Evolutionary conservation across 2,329 filamentous ascomycete species (phyloP).

Genomic region (Elsinoe ampelina): DNA sequence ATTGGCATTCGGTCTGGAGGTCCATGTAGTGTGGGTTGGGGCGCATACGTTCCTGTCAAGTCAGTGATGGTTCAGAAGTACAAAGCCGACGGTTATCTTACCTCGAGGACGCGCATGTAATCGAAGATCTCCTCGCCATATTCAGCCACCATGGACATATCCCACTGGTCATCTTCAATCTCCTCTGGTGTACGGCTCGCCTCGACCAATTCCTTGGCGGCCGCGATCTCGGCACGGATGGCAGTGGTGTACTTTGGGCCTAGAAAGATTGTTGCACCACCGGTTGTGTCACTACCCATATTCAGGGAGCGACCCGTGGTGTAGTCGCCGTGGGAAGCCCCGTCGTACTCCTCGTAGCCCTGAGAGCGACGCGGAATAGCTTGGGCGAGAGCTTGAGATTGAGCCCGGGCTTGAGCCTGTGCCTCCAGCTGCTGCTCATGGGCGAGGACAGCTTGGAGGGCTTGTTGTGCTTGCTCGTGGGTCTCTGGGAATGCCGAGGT

Average conservation of each 20-base stretch:
- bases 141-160: conserved; percentile 95
- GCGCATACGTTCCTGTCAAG: conserved; percentile 58
- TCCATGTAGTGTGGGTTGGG: conserved; percentile 96
- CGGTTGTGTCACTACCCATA: conserved; percentile 59
- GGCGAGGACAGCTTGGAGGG: not conserved
- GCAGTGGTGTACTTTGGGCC: conserved; percentile 63
- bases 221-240: conserved; percentile 62
- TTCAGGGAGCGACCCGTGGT: conserved; percentile 71
- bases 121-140: conserved; percentile 93
- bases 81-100: too few species aligned
- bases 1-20: conserved; percentile 91
- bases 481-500: conserved; percentile 9
- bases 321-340: conserved; percentile 60
- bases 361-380: conserved; percentile 34
- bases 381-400: conserved; percentile 13
- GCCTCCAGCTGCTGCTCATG: conserved; percentile 12
- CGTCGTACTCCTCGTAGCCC: conserved; percentile 62
- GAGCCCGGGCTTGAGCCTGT: not conserved
- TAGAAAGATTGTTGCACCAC: conserved; percentile 55
- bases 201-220: conserved; percentile 58
- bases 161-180: conserved; percentile 79
- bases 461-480: conserved; percentile 11
- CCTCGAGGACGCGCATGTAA: conserved; percentile 86
- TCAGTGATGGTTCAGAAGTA: conserved; percentile 21
- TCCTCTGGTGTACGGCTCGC: conserved; percentile 59